Evolutionary conservation across 441 rosid species (phyloP), one percentile per base, ranked within the genome.

Genomic region (Populus hybrid): DNA sequence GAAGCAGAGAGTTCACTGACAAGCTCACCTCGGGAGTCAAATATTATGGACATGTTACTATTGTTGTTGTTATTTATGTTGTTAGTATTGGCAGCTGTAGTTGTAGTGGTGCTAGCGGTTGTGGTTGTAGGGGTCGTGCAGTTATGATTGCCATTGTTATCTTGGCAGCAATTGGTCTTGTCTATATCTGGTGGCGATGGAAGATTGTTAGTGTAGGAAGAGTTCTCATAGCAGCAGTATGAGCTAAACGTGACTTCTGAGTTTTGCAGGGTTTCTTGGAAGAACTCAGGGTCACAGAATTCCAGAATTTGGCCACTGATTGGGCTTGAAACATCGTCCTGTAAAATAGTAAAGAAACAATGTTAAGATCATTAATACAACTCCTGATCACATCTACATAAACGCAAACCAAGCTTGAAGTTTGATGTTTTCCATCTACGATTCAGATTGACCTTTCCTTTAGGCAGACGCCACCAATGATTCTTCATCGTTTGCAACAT

Each of bases 281-380:
- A 86, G 23, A 94, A 70, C 16, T 89, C 94, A 20, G 94, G 82
- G 69, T 92, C 93, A 67, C 93, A 92, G 36, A 95, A 84, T 46
- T 94, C 92, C 67, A 95, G 82, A 70, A 88, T 85, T 24, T 91
- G 94, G 80, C 85, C 90, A 68, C 86, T 88, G 28, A 92, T 84
- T 2, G 94, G 93, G 77, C 94, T 90, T 6, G 97, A 88, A 77
- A 93, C 85, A 69, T 94, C 96, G 63, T 91, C 98, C 98, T 95
- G 91, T 59, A 83, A 85, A 26, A 74, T 75, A 66, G 78, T 32
- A 21, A 5, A 59, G 72, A 66, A 69, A 18, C 18, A 24, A 61
- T 21, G 42, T 76, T 61, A 77, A 34, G 73, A 61, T 61, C 34
- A 35, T 65, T 69, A 61, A 75, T 30, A 64, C 16, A 42, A 53